phyloP scores from a whole-genome alignment of 2,329 filamentous ascomycete species.

The Aspergillus viridinutans region DNA sequence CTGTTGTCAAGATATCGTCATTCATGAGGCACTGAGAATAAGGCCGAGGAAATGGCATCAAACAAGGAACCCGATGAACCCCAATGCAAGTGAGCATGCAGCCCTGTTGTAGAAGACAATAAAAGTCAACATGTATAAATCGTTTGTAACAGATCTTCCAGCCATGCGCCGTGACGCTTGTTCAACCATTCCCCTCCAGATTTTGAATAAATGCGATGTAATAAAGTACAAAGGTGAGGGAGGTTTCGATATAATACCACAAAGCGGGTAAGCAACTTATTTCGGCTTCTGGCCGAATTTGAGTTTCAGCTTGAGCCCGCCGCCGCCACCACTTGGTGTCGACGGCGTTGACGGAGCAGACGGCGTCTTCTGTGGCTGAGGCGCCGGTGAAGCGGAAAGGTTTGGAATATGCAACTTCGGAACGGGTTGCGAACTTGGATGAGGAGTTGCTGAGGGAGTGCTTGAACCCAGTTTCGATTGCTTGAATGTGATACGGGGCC shows the following conservation, averaged over 20 bases:
- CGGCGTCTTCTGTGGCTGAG: constrained; percentile 25
- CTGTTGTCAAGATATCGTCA: constrained; percentile 1
- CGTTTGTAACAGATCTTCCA: constrained; percentile 17
- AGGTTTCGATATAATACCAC: constrained; percentile 1
- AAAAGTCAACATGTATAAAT: constrained; percentile 2
- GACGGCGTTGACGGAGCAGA: constrained; percentile 27
- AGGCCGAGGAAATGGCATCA: constrained; percentile 6
- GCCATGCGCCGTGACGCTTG: constrained; percentile 14
- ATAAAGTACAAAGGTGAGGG: constrained; percentile 14
- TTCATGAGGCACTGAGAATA: constrained; percentile 5
- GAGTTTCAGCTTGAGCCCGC: constrained; percentile 42
- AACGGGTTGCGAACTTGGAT: constrained; percentile 15
- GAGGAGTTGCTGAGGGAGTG: constrained; percentile 22
- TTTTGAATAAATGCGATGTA: constrained; percentile 4
- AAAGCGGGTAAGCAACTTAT: constrained; percentile 13
- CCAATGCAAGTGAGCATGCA: background rate
- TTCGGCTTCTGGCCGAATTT: constrained; percentile 34
- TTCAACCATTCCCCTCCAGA: constrained; percentile 7
- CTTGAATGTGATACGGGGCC: constrained; percentile 41
- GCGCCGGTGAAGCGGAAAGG: constrained; percentile 21
- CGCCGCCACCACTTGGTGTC: constrained; percentile 24
- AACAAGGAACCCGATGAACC: constrained; percentile 2
- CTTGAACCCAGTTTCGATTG: constrained; percentile 31
- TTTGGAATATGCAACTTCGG: constrained; percentile 35
- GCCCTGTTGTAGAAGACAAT: constrained; percentile 10